Evolutionary conservation across 352 stramenopile genomes (phyloP).

Genomic region (Peronospora farinosa): DNA sequence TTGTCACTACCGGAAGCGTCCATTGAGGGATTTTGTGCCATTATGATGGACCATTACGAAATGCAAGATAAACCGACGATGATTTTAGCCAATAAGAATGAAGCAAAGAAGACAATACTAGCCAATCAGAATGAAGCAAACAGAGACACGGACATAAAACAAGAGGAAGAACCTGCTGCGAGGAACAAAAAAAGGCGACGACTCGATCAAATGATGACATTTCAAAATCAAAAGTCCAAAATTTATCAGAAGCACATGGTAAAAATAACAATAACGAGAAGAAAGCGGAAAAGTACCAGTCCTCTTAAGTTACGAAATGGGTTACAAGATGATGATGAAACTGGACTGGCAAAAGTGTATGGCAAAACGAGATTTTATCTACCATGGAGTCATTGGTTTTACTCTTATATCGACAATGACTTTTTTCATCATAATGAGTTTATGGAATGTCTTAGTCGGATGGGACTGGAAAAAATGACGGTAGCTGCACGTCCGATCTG

Average conservation of each 20-base stretch:
- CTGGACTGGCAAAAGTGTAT: constrained; percentile 9
- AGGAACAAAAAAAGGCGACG: constrained; percentile 42
- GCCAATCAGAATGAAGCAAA: not conserved
- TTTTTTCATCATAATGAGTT: constrained; percentile 82
- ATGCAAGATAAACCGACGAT: constrained; percentile 16
- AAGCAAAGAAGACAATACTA: not conserved
- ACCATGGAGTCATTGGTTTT: constrained; percentile 70
- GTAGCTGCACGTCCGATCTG: constrained; percentile 55
- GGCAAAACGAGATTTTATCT: constrained; percentile 42
- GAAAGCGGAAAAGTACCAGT: constrained; percentile 6
- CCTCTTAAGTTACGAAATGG: constrained; percentile 9
- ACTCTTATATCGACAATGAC: constrained; percentile 51
- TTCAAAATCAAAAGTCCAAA: constrained; percentile 18
- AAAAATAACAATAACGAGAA: not conserved
- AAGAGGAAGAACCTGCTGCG: constrained; percentile 2
- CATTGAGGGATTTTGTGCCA: constrained; percentile 61
- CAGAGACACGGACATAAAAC: constrained; percentile 10
- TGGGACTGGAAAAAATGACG: constrained; percentile 59
- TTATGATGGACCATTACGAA: constrained; percentile 67
- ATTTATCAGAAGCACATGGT: constrained; percentile 1
- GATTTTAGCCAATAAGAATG: not conserved
- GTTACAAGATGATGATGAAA: constrained; percentile 9
- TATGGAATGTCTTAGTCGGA: constrained; percentile 54
- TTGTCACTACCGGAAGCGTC: constrained; percentile 60
- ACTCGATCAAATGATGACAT: constrained; percentile 34